A percentile compares a stretch with the other conserved stretches of the same genome.
Evolutionary conservation across 108 stramenopile genomes (phyloP).

Genomic region (Pseudonitzschia delicatissima): DNA sequence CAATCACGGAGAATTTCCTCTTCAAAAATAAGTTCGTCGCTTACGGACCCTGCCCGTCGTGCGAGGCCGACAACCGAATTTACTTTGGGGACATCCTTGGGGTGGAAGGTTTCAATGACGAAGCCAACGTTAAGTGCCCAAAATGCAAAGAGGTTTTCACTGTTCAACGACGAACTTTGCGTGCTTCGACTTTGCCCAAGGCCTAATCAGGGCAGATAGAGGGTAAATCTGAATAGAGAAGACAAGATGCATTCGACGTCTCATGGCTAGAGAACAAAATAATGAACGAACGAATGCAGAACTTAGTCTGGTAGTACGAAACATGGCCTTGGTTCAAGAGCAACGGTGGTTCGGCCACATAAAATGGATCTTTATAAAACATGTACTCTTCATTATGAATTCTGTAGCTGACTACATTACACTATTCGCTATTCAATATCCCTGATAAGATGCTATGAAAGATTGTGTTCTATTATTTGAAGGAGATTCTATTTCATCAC

Average conservation of each 20-base stretch:
- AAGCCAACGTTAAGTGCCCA: constrained; percentile 73
- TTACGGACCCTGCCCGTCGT: constrained; percentile 92
- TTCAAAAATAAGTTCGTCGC: constrained; percentile 78
- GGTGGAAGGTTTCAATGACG: constrained; percentile 82
- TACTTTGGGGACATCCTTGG: constrained; percentile 94
- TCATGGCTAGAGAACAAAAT: neutral
- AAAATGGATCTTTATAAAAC: no score
- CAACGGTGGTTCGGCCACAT: no score
- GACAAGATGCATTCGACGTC: neutral
- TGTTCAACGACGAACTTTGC: constrained; percentile 76
- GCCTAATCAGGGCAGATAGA: constrained; percentile 6
- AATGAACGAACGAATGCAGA: no score
- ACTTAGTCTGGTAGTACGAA: no score
- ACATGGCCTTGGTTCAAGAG: no score
- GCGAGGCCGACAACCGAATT: constrained; percentile 77
- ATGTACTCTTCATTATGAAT: no score
- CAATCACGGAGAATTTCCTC: constrained; percentile 68
- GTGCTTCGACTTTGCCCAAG: constrained; percentile 86
- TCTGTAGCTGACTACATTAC: no score
- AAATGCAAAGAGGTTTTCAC: constrained; percentile 85
- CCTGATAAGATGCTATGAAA: no score
- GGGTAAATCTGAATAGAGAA: no score
- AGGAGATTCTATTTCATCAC: no score
- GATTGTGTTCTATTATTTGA: no score
- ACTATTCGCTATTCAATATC: no score